Evolutionary conservation across 108 stramenopile species (phyloP), one percentile per base, ranked within the genome.

Genomic region (Craspedostauros australis): DNA sequence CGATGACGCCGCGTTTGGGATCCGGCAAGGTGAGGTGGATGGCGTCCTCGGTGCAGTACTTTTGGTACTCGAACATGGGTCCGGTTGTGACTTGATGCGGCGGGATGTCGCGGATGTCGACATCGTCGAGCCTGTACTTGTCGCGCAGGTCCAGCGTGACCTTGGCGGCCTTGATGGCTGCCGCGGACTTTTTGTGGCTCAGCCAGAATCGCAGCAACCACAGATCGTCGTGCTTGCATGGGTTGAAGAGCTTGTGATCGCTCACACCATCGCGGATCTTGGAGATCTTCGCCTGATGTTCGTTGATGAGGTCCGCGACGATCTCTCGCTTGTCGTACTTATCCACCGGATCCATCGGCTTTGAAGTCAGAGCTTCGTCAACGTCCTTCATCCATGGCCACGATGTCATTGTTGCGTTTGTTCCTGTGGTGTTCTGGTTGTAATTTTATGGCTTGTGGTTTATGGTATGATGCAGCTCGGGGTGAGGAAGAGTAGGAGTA

Each of bases 1-100:
- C 21, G 1, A 65, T 46, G 2, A 65, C 46, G 19, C 64, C 64
- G 15, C 54, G 25, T 2, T 57, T 24, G 0, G 25, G 2, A 30
- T 65, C 64, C 5, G 64, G 64, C 2, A 57, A n/a, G n/a, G n/a
- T n/a, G n/a, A n/a, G n/a, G n/a, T n/a, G n/a, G n/a, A n/a, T n/a
- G n/a, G n/a, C n/a, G n/a, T n/a, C n/a, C n/a, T n/a, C n/a, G n/a
- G n/a, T n/a, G n/a, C n/a, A n/a, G n/a, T n/a, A n/a, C n/a, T n/a
- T n/a, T n/a, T n/a, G n/a, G n/a, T n/a, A n/a, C n/a, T n/a, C n/a
- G n/a, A n/a, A n/a, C n/a, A 36, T 36, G 34, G 34, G 34, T 11
- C 34, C 34, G 12, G 34, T 36, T 36, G 9, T 36, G 11, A 36
- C 34, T 36, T 36, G 9, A 12, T 36, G 34, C 11, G 34, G 34